Base-by-base conservation (phyloP, 73 alveolate genomes). In the Paramecium biaurelia region DNA sequence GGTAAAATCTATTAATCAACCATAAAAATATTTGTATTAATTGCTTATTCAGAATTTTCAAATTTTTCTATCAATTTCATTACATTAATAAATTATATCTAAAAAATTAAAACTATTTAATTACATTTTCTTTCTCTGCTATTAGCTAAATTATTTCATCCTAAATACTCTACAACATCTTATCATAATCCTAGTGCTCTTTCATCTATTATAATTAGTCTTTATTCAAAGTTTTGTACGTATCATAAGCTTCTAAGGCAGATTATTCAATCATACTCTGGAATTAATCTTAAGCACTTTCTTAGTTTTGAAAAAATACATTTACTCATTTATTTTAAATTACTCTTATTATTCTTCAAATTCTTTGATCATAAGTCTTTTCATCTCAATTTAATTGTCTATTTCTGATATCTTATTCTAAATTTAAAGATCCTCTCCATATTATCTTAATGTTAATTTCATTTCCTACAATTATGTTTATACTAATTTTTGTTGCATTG, bases 1-100 rank as follows among this genome's bases (percentile, higher is more conserved):
- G 87, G 87, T 7, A 74, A 74, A 0, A 74, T 74, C 59, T 74
- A 74, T 37, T 34, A n/a, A 74, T 74, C 87, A 32, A 74, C 87
- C 87, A 74, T 74, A 12, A n/a, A 74, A 20, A 74, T 74, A 37
- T 74, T 74, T 4, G 58, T 74, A 28, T 74, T 74, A 1, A 74
- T 74, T 2, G 87, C 57, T 6, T 28, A 23, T n/a, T 74, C 87
- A 2, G 57, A 74, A n/a, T 5, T 34, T n/a, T 74, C 67, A 20
- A 30, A 74, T 37, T 35, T 74, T 5, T 74, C 87, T 7, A 74
- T 74, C 87, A 74, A 35, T 41, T 35, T 74, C 18, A 41, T 34
- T 0, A 41, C 45, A 74, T 74, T 35, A 7, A 28, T 7, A 11
- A 74, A 74, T 74, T 37, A 37, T 12, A 15, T 32, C 87, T 74